Evolutionary conservation across 345 rosid species (phyloP).

Genomic region (Populus euphratica): DNA sequence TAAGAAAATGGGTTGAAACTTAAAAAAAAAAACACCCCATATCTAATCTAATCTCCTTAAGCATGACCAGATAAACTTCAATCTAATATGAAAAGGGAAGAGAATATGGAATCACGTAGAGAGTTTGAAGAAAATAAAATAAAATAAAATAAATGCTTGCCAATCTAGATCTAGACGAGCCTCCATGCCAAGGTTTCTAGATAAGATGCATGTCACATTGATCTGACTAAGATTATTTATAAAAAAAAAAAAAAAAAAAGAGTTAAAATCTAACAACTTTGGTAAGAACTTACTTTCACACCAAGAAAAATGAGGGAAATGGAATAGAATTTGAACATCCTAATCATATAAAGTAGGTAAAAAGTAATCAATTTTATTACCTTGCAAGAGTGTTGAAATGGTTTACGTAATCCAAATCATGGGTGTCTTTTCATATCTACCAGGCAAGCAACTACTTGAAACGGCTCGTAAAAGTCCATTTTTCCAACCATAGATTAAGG

Average conservation of each 20-base stretch:
- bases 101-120: background rate
- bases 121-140: background rate
- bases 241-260: too few species aligned
- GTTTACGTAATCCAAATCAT: slow-evolving; percentile 15
- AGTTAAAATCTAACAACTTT: background rate
- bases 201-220: background rate
- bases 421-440: background rate
- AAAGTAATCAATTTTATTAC: background rate
- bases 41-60: too few species aligned
- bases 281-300: background rate
- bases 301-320: background rate
- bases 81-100: background rate
- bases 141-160: too few species aligned
- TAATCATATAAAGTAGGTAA: background rate
- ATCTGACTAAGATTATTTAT: background rate
- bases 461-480: background rate
- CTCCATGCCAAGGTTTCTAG: background rate
- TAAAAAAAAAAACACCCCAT: too few species aligned
- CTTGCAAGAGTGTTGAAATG: background rate
- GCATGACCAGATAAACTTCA: too few species aligned
- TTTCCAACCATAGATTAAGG: background rate
- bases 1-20: too few species aligned
- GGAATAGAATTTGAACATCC: background rate
- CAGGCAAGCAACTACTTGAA: background rate
- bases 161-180: background rate